Base-by-base conservation (phyloP, 1,139 yeast species). In the Suhomyces taliae region DNA sequence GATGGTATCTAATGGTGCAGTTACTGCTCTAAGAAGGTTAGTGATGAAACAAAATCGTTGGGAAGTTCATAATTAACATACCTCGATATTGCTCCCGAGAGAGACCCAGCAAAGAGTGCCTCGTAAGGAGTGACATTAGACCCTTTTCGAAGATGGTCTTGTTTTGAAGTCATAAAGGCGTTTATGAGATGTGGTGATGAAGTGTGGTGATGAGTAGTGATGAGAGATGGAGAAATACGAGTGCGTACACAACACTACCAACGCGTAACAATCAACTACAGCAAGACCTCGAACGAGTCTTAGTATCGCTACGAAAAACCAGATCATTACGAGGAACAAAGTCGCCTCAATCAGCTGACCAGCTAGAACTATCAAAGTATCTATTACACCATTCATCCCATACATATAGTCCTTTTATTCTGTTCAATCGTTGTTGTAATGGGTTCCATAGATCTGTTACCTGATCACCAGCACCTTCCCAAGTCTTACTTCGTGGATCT, bases 1-100 rank as follows among this genome's bases (percentile, higher is more conserved):
- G 42, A 93, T 65, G 6, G 93, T 88, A 61, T 93, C 99, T 45
- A 93, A 66, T 1, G 99, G 99, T 0, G 99, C 96, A 0, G 93
- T 86, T 26, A 85, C 72, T 46, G 84, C 82, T 48, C 95, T 61
- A 19, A 19, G 40, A 8, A 14, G 15, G 52, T 39, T 46, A 43
- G 56, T 50, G 15, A 34, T 36, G 14, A 24, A 27, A 15, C 27
- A 32, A 12, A 36, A 37, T 33, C 2, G n/a, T 27, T 7, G 15
- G 15, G 2, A 3, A 4, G 34, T 11, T 19, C 24, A 19, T 19
- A 4, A 19, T 24, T 43, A 7, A 60, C 78, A 41, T 61, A 72
- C 76, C 82, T 58, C 9, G 88, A 82, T 0, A 79, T 65, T 2
- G 88, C 78, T 0, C 96, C 96, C 0, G 95, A 84, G 0, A 79